A percentile compares a stretch with the other conserved stretches of the same genome.
These are phyloP conservation scores for Ephemerocybe angulata DNA, from an alignment of 768 basidiomycete genomes.

Conservation along the genomic window DNA sequence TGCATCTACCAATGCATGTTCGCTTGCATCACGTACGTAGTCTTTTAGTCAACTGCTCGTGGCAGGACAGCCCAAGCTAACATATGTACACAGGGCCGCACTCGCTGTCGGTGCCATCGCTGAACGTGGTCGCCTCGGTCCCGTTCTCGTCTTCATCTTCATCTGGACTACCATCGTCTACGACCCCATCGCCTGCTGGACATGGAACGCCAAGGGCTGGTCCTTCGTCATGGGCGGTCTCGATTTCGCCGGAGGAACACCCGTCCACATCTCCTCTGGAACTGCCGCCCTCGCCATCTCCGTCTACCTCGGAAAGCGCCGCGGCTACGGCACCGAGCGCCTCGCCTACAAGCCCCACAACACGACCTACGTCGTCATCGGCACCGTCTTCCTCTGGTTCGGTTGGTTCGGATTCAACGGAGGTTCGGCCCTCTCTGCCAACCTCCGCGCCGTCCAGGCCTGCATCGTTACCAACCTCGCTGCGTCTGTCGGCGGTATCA, in stretches of 20 bases:
- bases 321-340: constrained; percentile 87
- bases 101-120: constrained; percentile 91
- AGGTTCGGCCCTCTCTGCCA: constrained; percentile 85
- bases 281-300: constrained; percentile 89
- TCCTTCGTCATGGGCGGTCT: constrained; percentile 76
- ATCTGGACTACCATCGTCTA: constrained; percentile 87
- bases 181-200: constrained; percentile 94
- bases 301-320: constrained; percentile 84
- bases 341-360: constrained; percentile 94
- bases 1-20: constrained; percentile 90
- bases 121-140: constrained; percentile 82
- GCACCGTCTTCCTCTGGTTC: constrained; percentile 92
- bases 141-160: constrained; percentile 87
- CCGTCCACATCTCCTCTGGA: constrained; percentile 95
- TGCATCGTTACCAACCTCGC: constrained; percentile 94
- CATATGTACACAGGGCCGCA: constrained; percentile 57
- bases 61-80: constrained; percentile 20
- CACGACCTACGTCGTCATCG: constrained; percentile 88
- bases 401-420: constrained; percentile 98
- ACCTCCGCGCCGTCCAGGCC: constrained; percentile 81
- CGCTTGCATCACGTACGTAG: constrained; percentile 75
- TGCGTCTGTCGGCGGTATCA: constrained; percentile 81
- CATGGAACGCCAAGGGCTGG: constrained; percentile 84
- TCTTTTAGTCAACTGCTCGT: background rate
- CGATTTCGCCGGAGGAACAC: constrained; percentile 94